Conservation (phyloP, 306 rosid genomes). For the Abrus pulchellus region DNA sequence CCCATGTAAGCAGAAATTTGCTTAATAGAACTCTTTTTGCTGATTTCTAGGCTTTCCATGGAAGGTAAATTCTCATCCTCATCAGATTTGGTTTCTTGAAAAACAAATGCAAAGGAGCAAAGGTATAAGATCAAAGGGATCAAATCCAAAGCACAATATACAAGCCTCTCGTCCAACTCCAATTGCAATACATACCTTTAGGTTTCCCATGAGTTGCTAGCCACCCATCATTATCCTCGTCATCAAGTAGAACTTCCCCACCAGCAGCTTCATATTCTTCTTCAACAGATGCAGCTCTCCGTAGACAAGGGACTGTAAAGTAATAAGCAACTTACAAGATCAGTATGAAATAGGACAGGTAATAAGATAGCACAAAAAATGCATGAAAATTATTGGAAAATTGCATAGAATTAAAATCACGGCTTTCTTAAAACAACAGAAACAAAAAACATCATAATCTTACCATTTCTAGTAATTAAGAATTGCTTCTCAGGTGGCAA, state of each 20-base stretch:
- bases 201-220: constrained; percentile 98
- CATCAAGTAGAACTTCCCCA: constrained; percentile 89
- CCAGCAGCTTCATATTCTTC: constrained; percentile 99
- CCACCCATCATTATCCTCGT: constrained; percentile 97
- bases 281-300: constrained; percentile 91
- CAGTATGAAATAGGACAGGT: constrained; percentile 32
- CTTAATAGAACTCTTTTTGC: constrained; percentile 63
- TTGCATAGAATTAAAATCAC: too few species aligned
- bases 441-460: background rate
- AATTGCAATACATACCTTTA: constrained; percentile 63
- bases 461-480: constrained; percentile 94
- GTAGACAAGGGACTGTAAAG: constrained; percentile 86
- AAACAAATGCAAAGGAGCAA: constrained; percentile 10
- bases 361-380: background rate
- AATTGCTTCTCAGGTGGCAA: constrained; percentile 89
- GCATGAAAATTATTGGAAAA: background rate
- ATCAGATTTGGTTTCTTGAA: constrained; percentile 65
- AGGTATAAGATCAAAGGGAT: constrained; percentile 34
- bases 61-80: constrained; percentile 91
- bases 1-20: constrained; percentile 63
- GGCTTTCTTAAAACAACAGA: background rate
- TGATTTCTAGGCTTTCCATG: constrained; percentile 83
- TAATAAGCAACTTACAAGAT: constrained; percentile 42
- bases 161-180: constrained; percentile 23
- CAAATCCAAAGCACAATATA: background rate